Conservation (phyloP, 345 rosid genomes). For the Garcia nutans region DNA sequence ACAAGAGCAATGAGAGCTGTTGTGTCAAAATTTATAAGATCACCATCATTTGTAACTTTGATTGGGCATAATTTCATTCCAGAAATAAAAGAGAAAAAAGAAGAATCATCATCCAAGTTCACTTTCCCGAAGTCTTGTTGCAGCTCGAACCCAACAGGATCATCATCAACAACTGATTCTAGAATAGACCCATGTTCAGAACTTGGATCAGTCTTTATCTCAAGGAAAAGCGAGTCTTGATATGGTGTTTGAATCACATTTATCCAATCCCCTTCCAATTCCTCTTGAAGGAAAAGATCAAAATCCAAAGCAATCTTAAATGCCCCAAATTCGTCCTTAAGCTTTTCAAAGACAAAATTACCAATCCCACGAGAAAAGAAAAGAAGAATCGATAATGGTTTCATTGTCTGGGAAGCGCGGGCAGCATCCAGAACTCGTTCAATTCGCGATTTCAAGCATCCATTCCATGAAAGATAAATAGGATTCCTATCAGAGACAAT, state of each 20-base stretch:
- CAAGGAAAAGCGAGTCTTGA: slow-evolving; percentile 48
- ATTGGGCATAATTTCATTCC: slow-evolving; percentile 29
- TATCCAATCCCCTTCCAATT: slow-evolving; percentile 63
- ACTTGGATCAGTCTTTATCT: slow-evolving; percentile 47
- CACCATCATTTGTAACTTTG: slow-evolving; percentile 27
- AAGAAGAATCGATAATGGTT: slow-evolving; percentile 59
- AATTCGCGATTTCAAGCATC: slow-evolving; percentile 59
- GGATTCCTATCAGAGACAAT: slow-evolving; percentile 88
- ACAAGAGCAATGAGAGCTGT: slow-evolving; percentile 84
- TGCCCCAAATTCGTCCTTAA: slow-evolving; percentile 55
- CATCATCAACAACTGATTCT: slow-evolving; percentile 12
- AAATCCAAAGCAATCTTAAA: slow-evolving; percentile 34
- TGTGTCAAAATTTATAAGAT: slow-evolving; percentile 67
- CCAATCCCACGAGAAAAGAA: slow-evolving; percentile 69
- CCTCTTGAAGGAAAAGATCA: slow-evolving; percentile 36
- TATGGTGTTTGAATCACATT: slow-evolving; percentile 44
- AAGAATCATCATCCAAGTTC: slow-evolving; percentile 24
- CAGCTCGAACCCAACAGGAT: slow-evolving; percentile 19
- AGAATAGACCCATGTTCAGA: slow-evolving; percentile 16
- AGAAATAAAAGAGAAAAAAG: slow-evolving; percentile 45
- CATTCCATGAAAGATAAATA: slow-evolving; percentile 55
- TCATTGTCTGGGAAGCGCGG: slow-evolving; percentile 34
- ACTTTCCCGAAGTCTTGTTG: slow-evolving; percentile 25
- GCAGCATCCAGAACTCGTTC: slow-evolving; percentile 53
- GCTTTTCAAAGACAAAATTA: slow-evolving; percentile 28